Percentiles rank a stretch among this genome's conserved stretches.
Evolutionary conservation across 345 rosid genomes (phyloP).

Genomic region (Reutealis trisperma): DNA sequence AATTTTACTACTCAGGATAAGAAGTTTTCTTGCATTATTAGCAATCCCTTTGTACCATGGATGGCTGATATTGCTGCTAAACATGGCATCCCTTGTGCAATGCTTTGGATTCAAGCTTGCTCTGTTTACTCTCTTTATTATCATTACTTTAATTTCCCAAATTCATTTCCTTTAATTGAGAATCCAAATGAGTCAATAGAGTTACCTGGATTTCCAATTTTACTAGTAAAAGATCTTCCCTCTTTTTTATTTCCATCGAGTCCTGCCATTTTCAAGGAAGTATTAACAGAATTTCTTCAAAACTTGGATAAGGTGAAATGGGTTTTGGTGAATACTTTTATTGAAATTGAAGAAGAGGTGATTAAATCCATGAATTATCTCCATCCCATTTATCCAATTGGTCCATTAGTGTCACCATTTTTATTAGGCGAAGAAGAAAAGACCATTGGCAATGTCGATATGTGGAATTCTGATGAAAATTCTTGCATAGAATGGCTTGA

Average conservation of each 20-base stretch:
- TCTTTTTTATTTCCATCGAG: conserved; percentile 42
- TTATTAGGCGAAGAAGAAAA: conserved; percentile 32
- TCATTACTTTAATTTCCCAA: conserved; percentile 34
- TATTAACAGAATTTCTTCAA: conserved; percentile 27
- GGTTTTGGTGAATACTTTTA: conserved; percentile 51
- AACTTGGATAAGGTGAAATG: conserved; percentile 46
- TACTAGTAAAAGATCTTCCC: conserved; percentile 50
- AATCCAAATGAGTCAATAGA: conserved; percentile 26
- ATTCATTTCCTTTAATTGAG: conserved; percentile 36
- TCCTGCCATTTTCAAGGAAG: neutral
- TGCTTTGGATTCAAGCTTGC: conserved; percentile 63
- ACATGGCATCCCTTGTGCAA: conserved; percentile 45
- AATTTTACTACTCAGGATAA: conserved; percentile 12
- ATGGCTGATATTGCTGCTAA: conserved; percentile 40
- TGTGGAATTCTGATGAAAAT: conserved; percentile 41
- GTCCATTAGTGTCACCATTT: conserved; percentile 58
- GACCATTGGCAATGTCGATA: conserved; percentile 23
- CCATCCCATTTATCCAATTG: conserved; percentile 43
- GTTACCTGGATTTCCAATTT: conserved; percentile 44
- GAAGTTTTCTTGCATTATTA: conserved; percentile 36
- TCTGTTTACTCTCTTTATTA: conserved; percentile 46
- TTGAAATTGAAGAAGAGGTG: conserved; percentile 49
- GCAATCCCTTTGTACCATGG: conserved; percentile 57
- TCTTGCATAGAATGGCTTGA: conserved; percentile 61
- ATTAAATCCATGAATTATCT: conserved; percentile 31